Evolutionary conservation across 192 early-diverging fungal species (phyloP).

Genomic region (Chytriomyces hyalinus): DNA sequence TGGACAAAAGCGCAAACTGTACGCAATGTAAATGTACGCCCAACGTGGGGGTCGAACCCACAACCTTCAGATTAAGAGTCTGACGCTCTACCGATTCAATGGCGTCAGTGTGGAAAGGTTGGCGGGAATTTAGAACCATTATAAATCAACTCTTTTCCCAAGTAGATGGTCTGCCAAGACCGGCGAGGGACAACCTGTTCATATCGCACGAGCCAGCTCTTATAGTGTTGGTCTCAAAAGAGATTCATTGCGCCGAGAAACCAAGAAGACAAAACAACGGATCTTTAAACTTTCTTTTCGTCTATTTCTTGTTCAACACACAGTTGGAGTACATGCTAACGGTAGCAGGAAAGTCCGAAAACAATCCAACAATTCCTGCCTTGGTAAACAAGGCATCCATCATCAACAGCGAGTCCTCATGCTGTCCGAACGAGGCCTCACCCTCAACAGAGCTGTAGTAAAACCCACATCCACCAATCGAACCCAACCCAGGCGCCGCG

Average conservation of each 20-base stretch:
- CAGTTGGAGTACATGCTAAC: conserved; percentile 30
- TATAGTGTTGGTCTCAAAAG: too few relatives aligned
- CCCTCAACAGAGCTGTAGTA: conserved; percentile 31
- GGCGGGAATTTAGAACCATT: too few relatives aligned
- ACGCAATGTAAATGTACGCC: conserved; percentile 49
- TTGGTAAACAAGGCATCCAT: conserved; percentile 23
- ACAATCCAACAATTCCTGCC: conserved; percentile 20
- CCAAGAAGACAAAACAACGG: too few relatives aligned
- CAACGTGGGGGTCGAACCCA: conserved; percentile 87
- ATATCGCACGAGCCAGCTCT: too few relatives aligned
- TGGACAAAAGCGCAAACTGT: too few relatives aligned
- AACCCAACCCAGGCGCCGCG: conserved; percentile 14
- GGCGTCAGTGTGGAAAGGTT: too few relatives aligned
- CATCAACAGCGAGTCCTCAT: conserved; percentile 19
- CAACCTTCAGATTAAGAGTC: conserved; percentile 89
- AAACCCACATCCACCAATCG: conserved; percentile 27
- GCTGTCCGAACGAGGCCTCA: conserved; percentile 15
- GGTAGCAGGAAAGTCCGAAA: conserved; percentile 31
- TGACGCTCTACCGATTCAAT: conserved; percentile 80
- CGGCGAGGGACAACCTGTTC: too few relatives aligned
- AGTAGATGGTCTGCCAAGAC: too few relatives aligned
- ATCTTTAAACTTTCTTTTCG: not conserved
- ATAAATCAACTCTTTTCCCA: too few relatives aligned
- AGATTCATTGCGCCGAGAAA: too few relatives aligned
- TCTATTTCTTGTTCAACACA: conserved; percentile 6